phyloP scores from a whole-genome alignment of 805 yeast genomes.

The Wickerhamomyces rabaulensis region DNA sequence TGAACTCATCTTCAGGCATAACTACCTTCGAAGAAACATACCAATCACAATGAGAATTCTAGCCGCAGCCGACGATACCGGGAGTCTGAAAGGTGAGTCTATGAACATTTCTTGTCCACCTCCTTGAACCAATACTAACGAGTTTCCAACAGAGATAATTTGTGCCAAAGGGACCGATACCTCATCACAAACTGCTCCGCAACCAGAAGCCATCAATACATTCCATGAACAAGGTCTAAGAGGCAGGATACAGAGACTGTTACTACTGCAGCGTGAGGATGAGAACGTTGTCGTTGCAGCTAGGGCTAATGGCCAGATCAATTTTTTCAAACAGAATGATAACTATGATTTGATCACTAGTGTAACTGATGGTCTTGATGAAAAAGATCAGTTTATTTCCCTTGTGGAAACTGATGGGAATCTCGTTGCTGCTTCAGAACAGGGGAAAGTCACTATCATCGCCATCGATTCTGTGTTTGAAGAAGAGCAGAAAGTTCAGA shows the following conservation, averaged over 20 bases:
- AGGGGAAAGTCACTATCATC: conserved; percentile 30
- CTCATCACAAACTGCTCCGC: conserved; percentile 58
- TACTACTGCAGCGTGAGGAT: conserved; percentile 27
- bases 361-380: conserved; percentile 8
- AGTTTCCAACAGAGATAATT: conserved; percentile 36
- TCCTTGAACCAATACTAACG: not conserved
- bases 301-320: conserved; percentile 40
- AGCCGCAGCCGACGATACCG: conserved; percentile 63
- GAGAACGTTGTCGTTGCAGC: conserved; percentile 38
- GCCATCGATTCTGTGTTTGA: conserved; percentile 12
- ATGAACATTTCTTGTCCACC: no score
- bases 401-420: conserved; percentile 25
- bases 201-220: conserved; percentile 52
- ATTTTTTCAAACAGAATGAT: conserved; percentile 30
- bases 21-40: no score
- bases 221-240: conserved; percentile 36
- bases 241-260: conserved; percentile 34
- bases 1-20: not conserved
- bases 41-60: conserved; percentile 48
- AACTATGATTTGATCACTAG: conserved; percentile 22
- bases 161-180: conserved; percentile 76
- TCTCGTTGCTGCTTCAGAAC: conserved; percentile 30
- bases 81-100: conserved; percentile 45
- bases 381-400: conserved; percentile 34
- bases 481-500: conserved; percentile 10